Evolutionary conservation across 2,329 filamentous ascomycete species (phyloP), one percentile per base, ranked within the genome.

Genomic region (Penicillium hordei): DNA sequence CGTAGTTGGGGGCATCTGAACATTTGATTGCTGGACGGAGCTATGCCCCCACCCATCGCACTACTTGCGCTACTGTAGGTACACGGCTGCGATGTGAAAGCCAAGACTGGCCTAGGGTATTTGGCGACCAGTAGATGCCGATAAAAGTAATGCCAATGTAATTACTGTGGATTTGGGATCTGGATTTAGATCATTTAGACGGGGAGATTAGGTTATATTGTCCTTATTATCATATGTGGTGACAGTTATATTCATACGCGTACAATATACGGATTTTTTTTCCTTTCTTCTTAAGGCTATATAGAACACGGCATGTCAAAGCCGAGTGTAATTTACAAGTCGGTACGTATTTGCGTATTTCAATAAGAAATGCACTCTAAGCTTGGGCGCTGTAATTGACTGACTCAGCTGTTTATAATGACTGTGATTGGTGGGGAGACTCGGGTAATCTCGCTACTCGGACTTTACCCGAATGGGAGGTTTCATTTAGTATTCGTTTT

Each of bases 41-140:
- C 31, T 27, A 34, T 51, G 27, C 43, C 21, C 48, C 58, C 59
- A 42, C 49, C 58, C 59, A 45, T 54, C 53, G 46, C 45, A 42
- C 58, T 55, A 36, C 48, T 61, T 36, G 61, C 63, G 62, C 69
- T 72, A 72, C 68, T 70, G 70, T 71, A 72, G 70, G 70, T 71
- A 72, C 70, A 63, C 67, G 61, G 51, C 58, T 59, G 55, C 59
- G 55, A 48, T 53, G 59, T 55, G 58, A 53, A 57, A 66, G 62
- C 65, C 63, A 67, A 67, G 64, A 61, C 39, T 12, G 21, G 9
- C 10, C 27, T 51, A 52, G 39, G 21, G 39, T 4, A 23, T 15
- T 25, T 33, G 44, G 27, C 19, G 27, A 29, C 52, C 52, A 55
- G 52, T 55, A 49, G 25, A 31, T 27, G 19, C 15, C 10, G 52